Conservation (phyloP, 2,329 filamentous ascomycete genomes). For the Neoarthrinium moseri region DNA sequence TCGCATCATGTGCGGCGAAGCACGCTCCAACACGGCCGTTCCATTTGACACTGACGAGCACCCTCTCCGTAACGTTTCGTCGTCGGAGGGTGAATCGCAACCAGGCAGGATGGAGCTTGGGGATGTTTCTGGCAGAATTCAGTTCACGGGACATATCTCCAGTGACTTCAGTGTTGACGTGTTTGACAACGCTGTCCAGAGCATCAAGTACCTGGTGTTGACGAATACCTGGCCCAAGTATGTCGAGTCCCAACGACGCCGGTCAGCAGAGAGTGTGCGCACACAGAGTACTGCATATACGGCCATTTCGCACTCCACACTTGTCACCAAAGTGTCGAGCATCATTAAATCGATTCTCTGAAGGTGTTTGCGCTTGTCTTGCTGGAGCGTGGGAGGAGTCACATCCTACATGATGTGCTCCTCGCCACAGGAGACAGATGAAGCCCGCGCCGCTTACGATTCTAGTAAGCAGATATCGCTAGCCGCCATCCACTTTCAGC, state of each 20-base stretch:
- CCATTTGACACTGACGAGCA: conserved; percentile 35
- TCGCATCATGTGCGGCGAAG: conserved; percentile 40
- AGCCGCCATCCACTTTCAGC: no score
- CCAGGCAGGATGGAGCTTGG: conserved; percentile 14
- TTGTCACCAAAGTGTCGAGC: no score
- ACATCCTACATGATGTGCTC: no score
- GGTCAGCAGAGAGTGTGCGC: not conserved
- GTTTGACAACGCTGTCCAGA: conserved; percentile 59
- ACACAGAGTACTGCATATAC: no score
- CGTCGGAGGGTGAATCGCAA: not conserved
- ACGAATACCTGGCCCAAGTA: conserved; percentile 69
- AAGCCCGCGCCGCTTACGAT: no score
- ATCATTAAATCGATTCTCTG: no score
- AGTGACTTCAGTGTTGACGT: conserved; percentile 46
- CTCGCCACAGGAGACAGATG: no score
- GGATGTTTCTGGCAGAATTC: conserved; percentile 14
- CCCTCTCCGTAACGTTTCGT: not conserved
- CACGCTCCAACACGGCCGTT: conserved; percentile 37
- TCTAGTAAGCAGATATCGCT: no score
- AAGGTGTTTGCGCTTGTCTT: no score
- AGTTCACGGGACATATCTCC: conserved; percentile 40
- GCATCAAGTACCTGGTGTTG: conserved; percentile 65
- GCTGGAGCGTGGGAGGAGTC: no score
- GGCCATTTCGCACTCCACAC: no score
- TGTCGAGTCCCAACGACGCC: conserved; percentile 31